phyloP scores from a whole-genome alignment of 2,329 filamentous ascomycete genomes.

The Kalmusia sp. region DNA sequence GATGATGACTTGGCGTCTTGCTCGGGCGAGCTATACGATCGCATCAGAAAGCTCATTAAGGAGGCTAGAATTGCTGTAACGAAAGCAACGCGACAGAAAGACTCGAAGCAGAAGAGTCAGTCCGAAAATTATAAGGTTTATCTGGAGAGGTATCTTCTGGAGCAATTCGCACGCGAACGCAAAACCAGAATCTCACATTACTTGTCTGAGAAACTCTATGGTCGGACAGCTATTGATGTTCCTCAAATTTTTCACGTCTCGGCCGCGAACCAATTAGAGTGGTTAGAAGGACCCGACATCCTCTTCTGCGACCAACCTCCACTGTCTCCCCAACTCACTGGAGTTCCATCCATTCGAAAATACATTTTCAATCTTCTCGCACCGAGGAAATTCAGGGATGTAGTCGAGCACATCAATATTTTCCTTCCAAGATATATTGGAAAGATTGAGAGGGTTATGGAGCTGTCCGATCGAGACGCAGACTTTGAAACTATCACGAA shows the following conservation, averaged over 20 bases:
- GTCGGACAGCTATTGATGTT: neutral
- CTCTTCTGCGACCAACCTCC: neutral
- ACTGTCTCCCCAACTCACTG: neutral
- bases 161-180: neutral
- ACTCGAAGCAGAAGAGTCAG: neutral
- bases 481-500: conserved; percentile 8
- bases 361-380: conserved; percentile 8
- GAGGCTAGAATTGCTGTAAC: neutral
- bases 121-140: neutral
- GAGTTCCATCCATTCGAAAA: conserved; percentile 6
- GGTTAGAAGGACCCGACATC: neutral
- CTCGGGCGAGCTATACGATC: conserved; percentile 13
- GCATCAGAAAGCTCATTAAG: conserved; percentile 6
- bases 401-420: neutral
- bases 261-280: neutral
- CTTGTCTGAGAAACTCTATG: neutral
- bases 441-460: conserved; percentile 7
- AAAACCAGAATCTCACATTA: neutral
- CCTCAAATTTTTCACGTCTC: neutral
- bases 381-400: neutral
- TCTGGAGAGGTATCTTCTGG: neutral
- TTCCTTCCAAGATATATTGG: neutral
- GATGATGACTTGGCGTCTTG: conserved; percentile 16
- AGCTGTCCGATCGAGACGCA: conserved; percentile 1
- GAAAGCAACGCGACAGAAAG: conserved; percentile 9